Conservation (phyloP, 202 grass and related monocot genomes). For the Setaria viridis region DNA sequence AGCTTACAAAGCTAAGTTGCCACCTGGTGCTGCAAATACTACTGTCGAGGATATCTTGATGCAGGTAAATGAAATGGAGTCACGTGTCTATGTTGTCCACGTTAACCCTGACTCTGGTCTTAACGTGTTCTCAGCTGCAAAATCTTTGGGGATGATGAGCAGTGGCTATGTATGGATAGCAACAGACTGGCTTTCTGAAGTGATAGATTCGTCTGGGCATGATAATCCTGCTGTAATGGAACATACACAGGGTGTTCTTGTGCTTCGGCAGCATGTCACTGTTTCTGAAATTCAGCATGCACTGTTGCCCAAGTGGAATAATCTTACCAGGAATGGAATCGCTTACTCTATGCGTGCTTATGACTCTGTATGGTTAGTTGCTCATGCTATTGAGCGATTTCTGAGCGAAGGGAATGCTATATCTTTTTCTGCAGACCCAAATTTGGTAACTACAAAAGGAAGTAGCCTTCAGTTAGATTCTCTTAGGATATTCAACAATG, state of each 20-base stretch:
- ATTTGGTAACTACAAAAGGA: slow-evolving; percentile 59
- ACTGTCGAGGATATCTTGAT: slow-evolving; percentile 62
- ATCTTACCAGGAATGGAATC: slow-evolving; percentile 48
- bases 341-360: slow-evolving; percentile 81
- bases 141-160: slow-evolving; percentile 89
- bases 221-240: slow-evolving; percentile 53
- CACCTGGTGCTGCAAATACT: slow-evolving; percentile 54
- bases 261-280: slow-evolving; percentile 73
- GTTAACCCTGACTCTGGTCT: slow-evolving; percentile 88
- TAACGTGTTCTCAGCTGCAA: slow-evolving; percentile 66
- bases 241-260: slow-evolving; percentile 79
- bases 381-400: slow-evolving; percentile 73
- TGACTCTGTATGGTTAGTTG: slow-evolving; percentile 92
- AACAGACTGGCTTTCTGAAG: slow-evolving; percentile 87
- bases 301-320: slow-evolving; percentile 65
- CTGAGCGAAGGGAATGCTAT: slow-evolving; percentile 63
- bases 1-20: slow-evolving; percentile 77
- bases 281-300: slow-evolving; percentile 58
- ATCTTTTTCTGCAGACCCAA: slow-evolving; percentile 76
- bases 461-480: slow-evolving; percentile 69
- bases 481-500: slow-evolving; percentile 66
- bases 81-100: slow-evolving; percentile 84
- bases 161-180: slow-evolving; percentile 92
- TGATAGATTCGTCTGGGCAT: slow-evolving; percentile 69
- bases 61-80: slow-evolving; percentile 82